Evolutionary conservation across 2,329 filamentous ascomycete species (phyloP).

Genomic region (Arthrobotrys musiformis): DNA sequence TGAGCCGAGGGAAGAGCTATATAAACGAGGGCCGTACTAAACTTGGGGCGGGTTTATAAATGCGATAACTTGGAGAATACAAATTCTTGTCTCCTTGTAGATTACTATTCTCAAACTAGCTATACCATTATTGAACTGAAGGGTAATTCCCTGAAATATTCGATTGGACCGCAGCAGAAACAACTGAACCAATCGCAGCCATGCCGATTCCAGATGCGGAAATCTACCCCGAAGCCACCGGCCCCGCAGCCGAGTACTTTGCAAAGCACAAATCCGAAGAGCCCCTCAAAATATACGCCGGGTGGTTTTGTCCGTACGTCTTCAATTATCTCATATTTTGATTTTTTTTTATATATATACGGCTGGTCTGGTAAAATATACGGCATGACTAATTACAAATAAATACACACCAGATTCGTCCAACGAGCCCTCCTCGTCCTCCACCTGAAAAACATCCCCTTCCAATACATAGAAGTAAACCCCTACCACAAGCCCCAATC

Average conservation of each 20-base stretch:
- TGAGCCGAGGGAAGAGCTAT: too few relatives aligned
- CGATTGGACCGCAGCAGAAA: too few relatives aligned
- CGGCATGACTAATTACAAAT: too few relatives aligned
- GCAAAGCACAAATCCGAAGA: constrained; percentile 62
- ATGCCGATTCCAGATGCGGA: constrained; percentile 48
- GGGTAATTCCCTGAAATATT: too few relatives aligned
- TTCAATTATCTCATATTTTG: background rate
- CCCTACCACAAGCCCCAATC: constrained; percentile 78
- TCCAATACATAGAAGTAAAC: constrained; percentile 82
- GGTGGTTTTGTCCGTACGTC: constrained; percentile 75
- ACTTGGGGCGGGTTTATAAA: background rate
- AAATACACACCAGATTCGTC: constrained; percentile 44
- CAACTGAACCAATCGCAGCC: background rate
- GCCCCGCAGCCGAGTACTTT: constrained; percentile 38
- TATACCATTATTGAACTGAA: too few relatives aligned
- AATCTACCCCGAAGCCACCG: constrained; percentile 48
- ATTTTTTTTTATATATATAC: background rate
- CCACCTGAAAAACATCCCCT: constrained; percentile 60
- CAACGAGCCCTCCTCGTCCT: constrained; percentile 21
- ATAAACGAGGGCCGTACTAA: too few relatives aligned
- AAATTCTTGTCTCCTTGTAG: background rate
- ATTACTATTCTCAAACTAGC: too few relatives aligned
- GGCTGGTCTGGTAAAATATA: too few relatives aligned
- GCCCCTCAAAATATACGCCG: constrained; percentile 74
- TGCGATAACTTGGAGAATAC: background rate